phyloP scores from a whole-genome alignment of 805 yeast genomes.

The Ogataea pini region DNA sequence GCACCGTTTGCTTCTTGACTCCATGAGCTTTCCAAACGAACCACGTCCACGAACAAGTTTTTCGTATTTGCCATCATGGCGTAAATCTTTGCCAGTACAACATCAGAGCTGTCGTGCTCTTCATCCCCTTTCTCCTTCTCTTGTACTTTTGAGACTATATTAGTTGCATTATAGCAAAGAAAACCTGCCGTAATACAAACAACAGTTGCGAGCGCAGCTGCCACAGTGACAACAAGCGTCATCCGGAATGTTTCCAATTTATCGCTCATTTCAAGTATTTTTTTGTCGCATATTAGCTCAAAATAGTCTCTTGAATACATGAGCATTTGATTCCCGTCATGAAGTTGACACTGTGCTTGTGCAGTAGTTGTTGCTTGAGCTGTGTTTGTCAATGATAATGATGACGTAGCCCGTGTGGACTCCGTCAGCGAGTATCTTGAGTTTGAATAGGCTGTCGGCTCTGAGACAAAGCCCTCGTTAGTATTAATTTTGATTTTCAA shows the following conservation, averaged over 20 bases:
- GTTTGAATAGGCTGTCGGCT: constrained; percentile 4
- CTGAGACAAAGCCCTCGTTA: constrained; percentile 4
- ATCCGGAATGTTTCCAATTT: constrained; percentile 15
- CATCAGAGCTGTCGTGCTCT: not conserved
- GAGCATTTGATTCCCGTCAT: constrained; percentile 11
- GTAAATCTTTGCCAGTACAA: not conserved
- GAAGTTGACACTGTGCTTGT: constrained; percentile 1
- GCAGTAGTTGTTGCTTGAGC: not conserved
- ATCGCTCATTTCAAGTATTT: constrained; percentile 17
- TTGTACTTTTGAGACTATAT: not conserved
- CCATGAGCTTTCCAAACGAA: not conserved
- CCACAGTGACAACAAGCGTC: constrained; percentile 1
- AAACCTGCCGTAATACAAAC: not conserved
- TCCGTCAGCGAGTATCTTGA: not conserved
- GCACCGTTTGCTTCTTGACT: not conserved
- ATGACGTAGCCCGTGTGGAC: not conserved
- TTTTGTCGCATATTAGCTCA: constrained; percentile 21
- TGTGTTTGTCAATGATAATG: not conserved
- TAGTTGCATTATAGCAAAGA: constrained; percentile 5
- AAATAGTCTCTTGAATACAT: constrained; percentile 14
- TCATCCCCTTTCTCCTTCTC: not conserved
- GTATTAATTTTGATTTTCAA: not conserved
- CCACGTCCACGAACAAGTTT: not conserved
- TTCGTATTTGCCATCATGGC: constrained; percentile 6
- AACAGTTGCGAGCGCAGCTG: constrained; percentile 1